These are phyloP conservation scores for Sphenostylis stenocarpa DNA, from an alignment of 306 rosid species.

Conservation along the genomic window DNA sequence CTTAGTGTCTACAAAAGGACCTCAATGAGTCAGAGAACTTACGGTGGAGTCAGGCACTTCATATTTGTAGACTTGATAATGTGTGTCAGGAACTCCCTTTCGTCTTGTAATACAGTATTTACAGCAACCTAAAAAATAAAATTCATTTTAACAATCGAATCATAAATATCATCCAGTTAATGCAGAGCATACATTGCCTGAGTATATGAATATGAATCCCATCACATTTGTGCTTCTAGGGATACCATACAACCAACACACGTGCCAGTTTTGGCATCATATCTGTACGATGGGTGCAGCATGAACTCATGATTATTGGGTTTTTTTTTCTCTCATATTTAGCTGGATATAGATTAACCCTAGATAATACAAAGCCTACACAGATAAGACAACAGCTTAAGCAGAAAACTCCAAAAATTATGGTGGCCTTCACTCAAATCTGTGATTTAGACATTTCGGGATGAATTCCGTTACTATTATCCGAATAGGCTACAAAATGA, in stretches of 20 bases:
- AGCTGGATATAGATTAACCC: neutral
- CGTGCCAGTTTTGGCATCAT: neutral
- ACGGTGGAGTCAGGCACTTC: slow-evolving; percentile 93
- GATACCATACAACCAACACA: neutral
- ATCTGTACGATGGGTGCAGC: neutral
- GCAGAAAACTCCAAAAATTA: neutral
- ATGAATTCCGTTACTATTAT: neutral
- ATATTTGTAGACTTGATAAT: slow-evolving; percentile 83
- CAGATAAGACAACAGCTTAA: neutral
- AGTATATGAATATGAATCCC: neutral
- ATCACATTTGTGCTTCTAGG: neutral
- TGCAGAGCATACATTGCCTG: slow-evolving; percentile 18
- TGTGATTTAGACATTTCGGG: neutral
- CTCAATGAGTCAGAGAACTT: slow-evolving; percentile 37
- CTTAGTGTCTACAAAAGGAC: slow-evolving; percentile 11
- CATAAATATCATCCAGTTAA: slow-evolving; percentile 18
- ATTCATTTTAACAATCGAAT: slow-evolving; percentile 26
- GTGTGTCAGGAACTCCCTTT: slow-evolving; percentile 78
- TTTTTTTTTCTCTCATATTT: neutral
- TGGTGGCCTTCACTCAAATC: neutral
- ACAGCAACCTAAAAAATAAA: slow-evolving; percentile 72
- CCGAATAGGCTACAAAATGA: neutral
- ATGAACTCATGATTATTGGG: neutral
- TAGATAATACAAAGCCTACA: neutral
- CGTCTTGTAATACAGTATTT: slow-evolving; percentile 75